Base-by-base conservation (phyloP, 2,329 filamentous ascomycete genomes). In the Phyllosticta capitalensis region DNA sequence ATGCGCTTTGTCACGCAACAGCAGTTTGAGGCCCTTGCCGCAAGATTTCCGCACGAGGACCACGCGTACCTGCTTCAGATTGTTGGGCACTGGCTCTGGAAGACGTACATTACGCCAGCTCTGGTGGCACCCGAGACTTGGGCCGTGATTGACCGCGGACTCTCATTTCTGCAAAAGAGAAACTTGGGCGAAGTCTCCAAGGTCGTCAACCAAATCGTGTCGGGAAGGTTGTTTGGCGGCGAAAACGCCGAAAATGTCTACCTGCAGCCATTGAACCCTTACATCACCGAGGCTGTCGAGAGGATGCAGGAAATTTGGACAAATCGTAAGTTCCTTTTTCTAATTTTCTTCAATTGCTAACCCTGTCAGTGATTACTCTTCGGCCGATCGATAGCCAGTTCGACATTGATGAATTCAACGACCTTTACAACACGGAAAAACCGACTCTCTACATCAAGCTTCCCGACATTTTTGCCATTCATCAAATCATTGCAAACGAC, bases 361-460 rank as follows among this genome's bases (percentile, higher is more conserved):
- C 19, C 20, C 22, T 63, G 57, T 48, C 63, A 81, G 80, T 97
- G 62, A 90, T 99, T 65, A 84, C 87, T 12, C 89, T 97, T 12
- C 85, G 88, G 14, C 87, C 94, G 67, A 89, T 90, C 0, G 94
- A 99, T 73, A 82, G 84, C 56, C 94, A 94, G 22, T 99, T 97
- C 69, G 92, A 97, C 72, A 96, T 99, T 71, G 94, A 99, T 70
- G 94, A 97, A 72, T 99, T 94, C 82, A 97, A 96, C 71, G 94
- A 99, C 69, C 81, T 99, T 6, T 97, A 97, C 70, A 89, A 92
- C 60, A 92, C 95, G 72, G 94, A 91, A 64, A 96, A 96, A 74
- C 94, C 94, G 6, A 97, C 92, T 0, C 80, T 99, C n/a, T 99
- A 97, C 77, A 96, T 99, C 78, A 99, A 99, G 77, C 92, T 99